phyloP scores from a whole-genome alignment of 2,329 filamentous ascomycete genomes.

The Aspergillus japonicus region DNA sequence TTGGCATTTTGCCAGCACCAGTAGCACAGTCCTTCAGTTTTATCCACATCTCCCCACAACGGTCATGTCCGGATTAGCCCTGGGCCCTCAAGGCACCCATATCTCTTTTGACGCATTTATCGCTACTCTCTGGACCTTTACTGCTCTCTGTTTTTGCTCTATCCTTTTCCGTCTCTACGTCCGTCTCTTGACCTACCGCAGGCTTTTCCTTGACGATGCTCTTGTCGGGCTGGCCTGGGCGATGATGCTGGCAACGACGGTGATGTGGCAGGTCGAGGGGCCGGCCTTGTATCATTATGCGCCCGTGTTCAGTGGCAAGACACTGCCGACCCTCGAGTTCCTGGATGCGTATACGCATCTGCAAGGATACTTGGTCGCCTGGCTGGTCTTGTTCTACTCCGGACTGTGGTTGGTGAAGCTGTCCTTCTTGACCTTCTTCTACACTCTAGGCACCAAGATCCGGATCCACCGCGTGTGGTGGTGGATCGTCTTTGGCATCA shows the following conservation, averaged over 20 bases:
- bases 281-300: constrained; percentile 12
- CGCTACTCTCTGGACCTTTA: too few relatives aligned
- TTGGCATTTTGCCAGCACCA: too few relatives aligned
- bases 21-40: too few relatives aligned
- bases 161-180: too few relatives aligned
- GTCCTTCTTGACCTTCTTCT: constrained; percentile 21
- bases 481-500: constrained; percentile 16
- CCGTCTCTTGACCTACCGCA: too few relatives aligned
- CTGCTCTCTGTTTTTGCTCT: too few relatives aligned
- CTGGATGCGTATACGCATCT: too few relatives aligned
- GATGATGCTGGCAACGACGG: constrained; percentile 15
- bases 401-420: constrained; percentile 20
- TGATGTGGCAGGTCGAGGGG: constrained; percentile 19
- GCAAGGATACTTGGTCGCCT: constrained; percentile 1
- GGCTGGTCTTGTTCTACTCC: constrained; percentile 19
- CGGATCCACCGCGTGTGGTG: constrained; percentile 19
- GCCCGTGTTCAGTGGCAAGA: constrained; percentile 4
- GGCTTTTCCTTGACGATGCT: too few relatives aligned
- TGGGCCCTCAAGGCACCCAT: too few relatives aligned
- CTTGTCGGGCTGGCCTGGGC: constrained; percentile 16
- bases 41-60: too few relatives aligned
- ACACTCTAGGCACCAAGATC: constrained; percentile 16
- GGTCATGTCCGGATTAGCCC: too few relatives aligned
- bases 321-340: constrained; percentile 6
- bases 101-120: too few relatives aligned